Evolutionary conservation across 1,139 yeast genomes (phyloP).

Genomic region (Hemisphaericaspora xylanilytica): DNA sequence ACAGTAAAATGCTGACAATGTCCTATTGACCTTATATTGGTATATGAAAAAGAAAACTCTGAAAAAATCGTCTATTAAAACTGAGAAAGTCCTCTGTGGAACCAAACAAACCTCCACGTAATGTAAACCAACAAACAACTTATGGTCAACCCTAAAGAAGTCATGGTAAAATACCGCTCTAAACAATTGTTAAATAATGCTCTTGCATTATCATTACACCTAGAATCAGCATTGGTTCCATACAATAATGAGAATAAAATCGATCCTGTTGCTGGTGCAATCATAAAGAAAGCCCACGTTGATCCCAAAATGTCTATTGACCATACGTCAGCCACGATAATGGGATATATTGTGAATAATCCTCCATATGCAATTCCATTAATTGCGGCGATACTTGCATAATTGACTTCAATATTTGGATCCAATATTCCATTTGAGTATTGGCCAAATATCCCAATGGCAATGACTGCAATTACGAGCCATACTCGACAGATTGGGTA

Average conservation of each 20-base stretch:
- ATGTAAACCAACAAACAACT: conserved; percentile 30
- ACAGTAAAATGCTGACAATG: too few relatives aligned
- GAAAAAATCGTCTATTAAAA: conserved; percentile 15
- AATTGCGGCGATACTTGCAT: conserved; percentile 39
- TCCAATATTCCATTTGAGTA: conserved; percentile 4
- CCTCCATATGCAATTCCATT: conserved; percentile 83
- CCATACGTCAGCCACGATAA: conserved; percentile 80
- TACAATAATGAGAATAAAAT: conserved; percentile 67
- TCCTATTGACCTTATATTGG: too few relatives aligned
- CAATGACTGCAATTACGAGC: conserved; percentile 40
- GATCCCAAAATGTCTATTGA: conserved; percentile 89
- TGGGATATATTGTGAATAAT: conserved; percentile 79
- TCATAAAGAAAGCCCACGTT: conserved; percentile 88
- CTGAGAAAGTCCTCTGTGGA: conserved; percentile 26
- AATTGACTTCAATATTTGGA: neutral
- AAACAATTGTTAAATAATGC: conserved; percentile 7
- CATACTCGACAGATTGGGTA: conserved; percentile 35
- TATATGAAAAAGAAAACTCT: too few relatives aligned
- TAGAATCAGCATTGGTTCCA: conserved; percentile 60
- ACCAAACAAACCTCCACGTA: conserved; percentile 39
- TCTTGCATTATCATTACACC: conserved; percentile 3
- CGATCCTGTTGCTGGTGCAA: conserved; percentile 89
- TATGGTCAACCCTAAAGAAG: conserved; percentile 28
- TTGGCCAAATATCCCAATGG: conserved; percentile 47
- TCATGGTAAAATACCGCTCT: conserved; percentile 31